Evolutionary conservation across 768 basidiomycete species (phyloP).

Genomic region (Tricholoma matsutake): DNA sequence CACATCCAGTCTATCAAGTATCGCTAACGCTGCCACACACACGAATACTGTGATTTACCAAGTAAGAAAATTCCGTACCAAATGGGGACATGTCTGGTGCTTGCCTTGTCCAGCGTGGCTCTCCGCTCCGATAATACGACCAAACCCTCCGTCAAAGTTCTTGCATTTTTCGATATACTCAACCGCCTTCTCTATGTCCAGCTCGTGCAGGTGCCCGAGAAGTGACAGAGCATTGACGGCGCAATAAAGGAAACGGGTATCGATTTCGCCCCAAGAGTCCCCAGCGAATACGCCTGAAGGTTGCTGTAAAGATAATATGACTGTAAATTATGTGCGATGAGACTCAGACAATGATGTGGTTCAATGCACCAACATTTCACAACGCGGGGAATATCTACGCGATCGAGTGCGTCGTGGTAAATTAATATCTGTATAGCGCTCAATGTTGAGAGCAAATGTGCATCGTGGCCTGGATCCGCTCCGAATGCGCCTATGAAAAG

Average conservation of each 20-base stretch:
- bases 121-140: constrained; percentile 79
- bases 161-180: constrained; percentile 72
- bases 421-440: constrained; percentile 91
- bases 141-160: constrained; percentile 97
- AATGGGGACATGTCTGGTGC: constrained; percentile 19
- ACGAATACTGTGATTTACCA: constrained; percentile 65
- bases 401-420: constrained; percentile 78
- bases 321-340: constrained; percentile 36
- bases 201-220: constrained; percentile 65
- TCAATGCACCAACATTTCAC: constrained; percentile 57
- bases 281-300: constrained; percentile 88
- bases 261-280: constrained; percentile 87
- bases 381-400: constrained; percentile 66
- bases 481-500: constrained; percentile 74
- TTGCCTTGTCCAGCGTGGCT: constrained; percentile 90
- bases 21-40: constrained; percentile 83
- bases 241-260: constrained; percentile 89
- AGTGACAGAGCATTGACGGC: constrained; percentile 82
- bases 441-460: constrained; percentile 80
- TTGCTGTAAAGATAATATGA: constrained; percentile 81
- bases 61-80: not conserved
- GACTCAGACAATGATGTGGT: not conserved
- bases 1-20: constrained; percentile 77
- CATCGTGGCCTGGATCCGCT: constrained; percentile 91
- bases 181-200: constrained; percentile 68